Base-by-base conservation (phyloP, 176 grass and related monocot species). In the Alopecurus myosuroides region DNA sequence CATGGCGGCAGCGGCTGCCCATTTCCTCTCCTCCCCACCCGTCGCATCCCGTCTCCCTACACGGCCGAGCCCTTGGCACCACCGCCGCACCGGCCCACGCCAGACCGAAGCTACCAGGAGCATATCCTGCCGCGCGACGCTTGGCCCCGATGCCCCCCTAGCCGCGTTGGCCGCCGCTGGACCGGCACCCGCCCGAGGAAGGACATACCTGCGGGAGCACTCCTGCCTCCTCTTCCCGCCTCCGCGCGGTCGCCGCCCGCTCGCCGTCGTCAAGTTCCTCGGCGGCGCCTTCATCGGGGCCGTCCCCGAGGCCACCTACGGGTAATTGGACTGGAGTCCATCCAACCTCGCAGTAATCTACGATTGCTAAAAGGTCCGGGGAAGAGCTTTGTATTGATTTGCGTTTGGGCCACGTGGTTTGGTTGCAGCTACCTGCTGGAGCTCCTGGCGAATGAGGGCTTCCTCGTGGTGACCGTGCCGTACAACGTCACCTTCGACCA, bases 401-500 rank as follows among this genome's bases (percentile, higher is more conserved):
- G 51, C 80, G 69, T 4, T 53, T 13, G 6, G 41, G 26, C 44
- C 11, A 49, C 57, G 66, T n/a, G 34, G 19, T 4, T 79, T 74
- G 40, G 57, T 66, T 14, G n/a, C 80, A 96, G 97, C 78, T 80
- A 94, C 83, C 58, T 99, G 73, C 89, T 99, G 88, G 91, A 94
- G 85, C 90, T 92, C 77, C 88, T 96, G 29, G 91, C 97, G 33
- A 88, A 78, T 74, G 93, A 95, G 86, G 97, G 93, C 29, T 95
- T 93, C 88, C 93, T 98, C 7, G 89, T 98, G 58, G 88, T 98
- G 40, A 92, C 83, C 28, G 93, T 98, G 25, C 93, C 96, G 49
- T 94, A 95, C 89, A 92, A 92, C 57, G 93, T 98, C 74, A 98
- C 93, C 34, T 95, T 98, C 76, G 76, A 98, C 87, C 97, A 98